A percentile compares a stretch with the other conserved stretches of the same genome.
phyloP scores from a whole-genome alignment of 2,329 filamentous ascomycete genomes.

The Emergomyces orientalis region DNA sequence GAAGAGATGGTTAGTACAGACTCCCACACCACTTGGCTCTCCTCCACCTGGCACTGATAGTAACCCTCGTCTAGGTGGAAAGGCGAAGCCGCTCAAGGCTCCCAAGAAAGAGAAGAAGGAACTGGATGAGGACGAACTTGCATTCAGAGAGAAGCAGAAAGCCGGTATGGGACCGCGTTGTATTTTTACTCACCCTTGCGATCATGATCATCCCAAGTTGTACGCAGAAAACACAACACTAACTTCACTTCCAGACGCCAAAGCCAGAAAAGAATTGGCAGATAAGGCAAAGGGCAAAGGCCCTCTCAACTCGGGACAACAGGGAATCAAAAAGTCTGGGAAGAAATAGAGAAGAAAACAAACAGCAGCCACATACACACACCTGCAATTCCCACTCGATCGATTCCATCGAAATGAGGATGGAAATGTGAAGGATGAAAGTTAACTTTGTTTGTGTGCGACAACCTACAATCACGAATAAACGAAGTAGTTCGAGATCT shows the following conservation, averaged over 20 bases:
- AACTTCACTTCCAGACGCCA: conserved; percentile 51
- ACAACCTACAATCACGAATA: neutral
- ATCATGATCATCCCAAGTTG: neutral
- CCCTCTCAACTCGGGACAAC: conserved; percentile 69
- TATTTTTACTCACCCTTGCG: neutral
- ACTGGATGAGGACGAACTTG: conserved; percentile 76
- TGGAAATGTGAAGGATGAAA: neutral
- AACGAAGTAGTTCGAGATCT: neutral
- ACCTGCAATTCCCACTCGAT: neutral
- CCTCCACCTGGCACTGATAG: neutral
- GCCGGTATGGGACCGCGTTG: conserved; percentile 55
- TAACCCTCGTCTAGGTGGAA: conserved; percentile 52
- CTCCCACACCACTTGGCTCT: neutral
- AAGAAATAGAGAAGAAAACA: conserved; percentile 64
- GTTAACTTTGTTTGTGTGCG: neutral
- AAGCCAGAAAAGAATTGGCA: conserved; percentile 76
- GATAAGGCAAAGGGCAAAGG: conserved; percentile 78
- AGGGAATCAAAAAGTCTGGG: conserved; percentile 96
- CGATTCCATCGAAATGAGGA: neutral
- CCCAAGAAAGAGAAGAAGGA: conserved; percentile 79
- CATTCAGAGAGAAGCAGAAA: conserved; percentile 72
- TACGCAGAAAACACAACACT: neutral
- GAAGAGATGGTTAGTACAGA: conserved; percentile 51
- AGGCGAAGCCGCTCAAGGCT: conserved; percentile 76
- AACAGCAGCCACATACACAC: neutral